A percentile compares a stretch with the other conserved stretches of the same genome.
phyloP scores from a whole-genome alignment of 1,284 basidiomycete genomes.

The Uromyces viciae-fabae region DNA sequence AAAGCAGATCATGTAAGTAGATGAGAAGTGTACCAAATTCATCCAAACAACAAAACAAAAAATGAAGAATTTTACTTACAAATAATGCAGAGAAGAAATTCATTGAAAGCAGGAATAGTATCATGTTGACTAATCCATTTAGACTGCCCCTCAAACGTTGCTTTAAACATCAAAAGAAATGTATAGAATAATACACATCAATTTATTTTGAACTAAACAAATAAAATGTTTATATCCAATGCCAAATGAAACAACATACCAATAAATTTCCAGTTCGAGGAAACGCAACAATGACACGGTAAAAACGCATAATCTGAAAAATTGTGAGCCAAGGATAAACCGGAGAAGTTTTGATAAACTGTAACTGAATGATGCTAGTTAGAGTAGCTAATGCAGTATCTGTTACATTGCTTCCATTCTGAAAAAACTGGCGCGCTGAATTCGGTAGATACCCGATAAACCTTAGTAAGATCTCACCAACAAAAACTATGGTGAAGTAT shows the following conservation, averaged over 20 bases:
- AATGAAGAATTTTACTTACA: slow-evolving; percentile 54
- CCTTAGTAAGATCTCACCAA: slow-evolving; percentile 79
- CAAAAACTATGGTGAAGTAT: slow-evolving; percentile 77
- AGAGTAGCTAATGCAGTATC: slow-evolving; percentile 78
- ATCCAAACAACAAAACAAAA: neutral
- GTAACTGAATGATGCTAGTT: slow-evolving; percentile 80
- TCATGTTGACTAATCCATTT: slow-evolving; percentile 87
- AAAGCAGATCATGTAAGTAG: too few species aligned
- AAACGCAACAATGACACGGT: slow-evolving; percentile 83
- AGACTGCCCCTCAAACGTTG: slow-evolving; percentile 82
- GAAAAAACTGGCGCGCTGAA: slow-evolving; percentile 71
- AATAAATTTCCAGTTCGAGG: slow-evolving; percentile 77
- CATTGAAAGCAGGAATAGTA: slow-evolving; percentile 81
- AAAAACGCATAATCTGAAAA: slow-evolving; percentile 84
- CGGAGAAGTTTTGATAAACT: slow-evolving; percentile 63
- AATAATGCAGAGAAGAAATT: slow-evolving; percentile 82
- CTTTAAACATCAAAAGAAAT: neutral
- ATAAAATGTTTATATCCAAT: neutral
- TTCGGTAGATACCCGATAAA: slow-evolving; percentile 71
- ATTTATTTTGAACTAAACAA: slow-evolving; percentile 29
- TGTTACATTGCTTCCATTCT: slow-evolving; percentile 66
- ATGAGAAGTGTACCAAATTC: neutral
- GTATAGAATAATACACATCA: slow-evolving; percentile 37
- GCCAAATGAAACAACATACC: slow-evolving; percentile 55
- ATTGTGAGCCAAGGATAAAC: slow-evolving; percentile 89